Base-by-base conservation (phyloP, 768 basidiomycete species). In the Serpula lacrymans region DNA sequence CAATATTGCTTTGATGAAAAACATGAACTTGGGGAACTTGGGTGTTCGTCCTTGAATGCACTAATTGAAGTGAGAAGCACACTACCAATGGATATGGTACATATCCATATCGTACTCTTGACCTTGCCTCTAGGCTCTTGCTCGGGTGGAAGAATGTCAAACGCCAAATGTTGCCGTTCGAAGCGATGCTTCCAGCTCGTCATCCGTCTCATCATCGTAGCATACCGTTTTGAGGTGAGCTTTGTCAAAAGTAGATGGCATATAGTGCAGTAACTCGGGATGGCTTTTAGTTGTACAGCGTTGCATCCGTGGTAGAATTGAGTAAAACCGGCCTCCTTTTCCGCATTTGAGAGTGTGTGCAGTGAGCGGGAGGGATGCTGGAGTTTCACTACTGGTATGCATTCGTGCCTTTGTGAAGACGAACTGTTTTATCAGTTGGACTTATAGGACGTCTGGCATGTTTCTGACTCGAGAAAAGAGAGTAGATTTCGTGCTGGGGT, bases 391-490 rank as follows among this genome's bases (percentile, higher is more conserved):
- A 63, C 61, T 4, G 63, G 53, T 1, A 71, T 57, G 13, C 69
- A 68, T 46, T 70, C 66, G 52, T 70, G 63, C 32, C n/a, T 61
- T 53, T 24, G 59, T 55, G 8, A 71, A 58, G 4, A 54, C 50
- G 1, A 72, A 72, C 49, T 74, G 72, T 2, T 73, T 73, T 41
- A 75, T 74, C 18, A 74, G 59, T 53, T 74, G 73, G 2, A 75
- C 73, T 41, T 73, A 69, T 5, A 71, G 69, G 14, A 65, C 59
- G 12, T 62, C 51, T 3, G 72, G 71, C 40, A 74, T 68, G 11
- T 67, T 73, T 54, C 70, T 72, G 25, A 74, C 55, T 42, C 72
- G 70, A 2, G 69, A 70, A 45, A 72, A 71, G 3, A 68, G 55
- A 45, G 69, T 68, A n/a, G 65, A 68, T 30, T 62, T 61, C 49